Percentiles rank a stretch among this genome's conserved stretches.
These are phyloP conservation scores for Dillenia turbinata DNA, from an alignment of 164 flowering plant genomes.

Conservation along the genomic window DNA sequence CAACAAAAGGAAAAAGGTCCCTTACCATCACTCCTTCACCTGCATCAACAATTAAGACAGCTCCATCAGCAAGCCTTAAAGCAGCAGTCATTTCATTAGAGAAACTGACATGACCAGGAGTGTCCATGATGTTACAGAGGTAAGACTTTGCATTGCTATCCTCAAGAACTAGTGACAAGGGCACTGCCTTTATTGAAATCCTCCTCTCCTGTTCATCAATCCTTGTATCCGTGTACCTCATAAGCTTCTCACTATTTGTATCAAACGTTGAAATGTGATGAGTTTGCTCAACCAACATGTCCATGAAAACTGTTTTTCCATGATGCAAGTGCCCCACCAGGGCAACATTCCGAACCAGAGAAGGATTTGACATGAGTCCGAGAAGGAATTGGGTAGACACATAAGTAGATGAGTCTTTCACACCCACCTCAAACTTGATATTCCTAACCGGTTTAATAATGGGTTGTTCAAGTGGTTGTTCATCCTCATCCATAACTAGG, in stretches of 20 bases:
- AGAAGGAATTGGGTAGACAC: constrained; percentile 86
- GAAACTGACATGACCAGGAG: constrained; percentile 97
- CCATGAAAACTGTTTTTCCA: constrained; percentile 97
- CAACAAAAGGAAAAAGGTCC: background rate
- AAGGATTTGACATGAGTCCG: constrained; percentile 91
- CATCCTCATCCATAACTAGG: constrained; percentile 98
- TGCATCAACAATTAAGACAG: constrained; percentile 81
- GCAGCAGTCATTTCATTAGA: constrained; percentile 99
- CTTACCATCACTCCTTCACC: constrained; percentile 79
- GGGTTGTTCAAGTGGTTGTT: constrained; percentile 81
- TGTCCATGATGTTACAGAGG: constrained; percentile 89
- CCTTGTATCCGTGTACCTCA: constrained; percentile 97
- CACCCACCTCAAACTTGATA: constrained; percentile 88
- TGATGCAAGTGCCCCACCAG: constrained; percentile 90
- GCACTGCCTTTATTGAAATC: constrained; percentile 91
- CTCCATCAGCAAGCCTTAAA: constrained; percentile 96
- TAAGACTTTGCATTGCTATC: constrained; percentile 90
- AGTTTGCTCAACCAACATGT: constrained; percentile 98
- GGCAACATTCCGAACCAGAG: constrained; percentile 89
- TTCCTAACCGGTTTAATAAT: constrained; percentile 84
- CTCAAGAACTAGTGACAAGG: constrained; percentile 96
- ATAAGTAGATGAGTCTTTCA: constrained; percentile 84
- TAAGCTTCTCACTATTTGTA: constrained; percentile 81
- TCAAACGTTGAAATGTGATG: constrained; percentile 88
- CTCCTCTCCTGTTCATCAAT: constrained; percentile 98